Evolutionary conservation across 2,329 filamentous ascomycete genomes (phyloP).

Genomic region (Colletotrichum endophyticum): DNA sequence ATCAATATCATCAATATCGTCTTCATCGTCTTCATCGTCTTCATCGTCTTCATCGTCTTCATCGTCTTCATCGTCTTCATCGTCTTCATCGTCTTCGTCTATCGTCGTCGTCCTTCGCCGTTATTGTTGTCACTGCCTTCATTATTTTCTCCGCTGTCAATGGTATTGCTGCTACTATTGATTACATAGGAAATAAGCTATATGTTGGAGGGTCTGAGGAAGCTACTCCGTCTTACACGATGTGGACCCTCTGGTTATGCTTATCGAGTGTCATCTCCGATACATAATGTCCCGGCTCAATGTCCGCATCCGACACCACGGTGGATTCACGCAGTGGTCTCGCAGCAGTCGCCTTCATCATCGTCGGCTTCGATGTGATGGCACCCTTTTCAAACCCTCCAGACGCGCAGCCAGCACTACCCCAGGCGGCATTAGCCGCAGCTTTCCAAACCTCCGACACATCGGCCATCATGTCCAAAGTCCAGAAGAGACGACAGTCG

Average conservation of each 20-base stretch:
- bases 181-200: too few species aligned
- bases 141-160: too few species aligned
- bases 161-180: too few species aligned
- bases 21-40: too few species aligned
- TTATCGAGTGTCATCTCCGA: neutral
- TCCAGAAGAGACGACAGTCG: slow-evolving; percentile 59
- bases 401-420: slow-evolving; percentile 40
- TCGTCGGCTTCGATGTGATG: neutral
- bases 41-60: too few species aligned
- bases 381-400: neutral
- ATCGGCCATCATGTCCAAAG: slow-evolving; percentile 49
- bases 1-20: too few species aligned
- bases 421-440: slow-evolving; percentile 42
- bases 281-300: neutral
- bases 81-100: too few species aligned
- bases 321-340: neutral
- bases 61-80: too few species aligned
- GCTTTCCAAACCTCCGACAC: slow-evolving; percentile 52
- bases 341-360: neutral
- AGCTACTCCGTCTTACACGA: neutral
- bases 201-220: too few species aligned
- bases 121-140: too few species aligned
- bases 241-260: neutral
- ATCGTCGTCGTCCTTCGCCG: too few species aligned
- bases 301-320: neutral